Base-by-base conservation (phyloP, 1,284 basidiomycete species). In the Marasmius fiardii region DNA sequence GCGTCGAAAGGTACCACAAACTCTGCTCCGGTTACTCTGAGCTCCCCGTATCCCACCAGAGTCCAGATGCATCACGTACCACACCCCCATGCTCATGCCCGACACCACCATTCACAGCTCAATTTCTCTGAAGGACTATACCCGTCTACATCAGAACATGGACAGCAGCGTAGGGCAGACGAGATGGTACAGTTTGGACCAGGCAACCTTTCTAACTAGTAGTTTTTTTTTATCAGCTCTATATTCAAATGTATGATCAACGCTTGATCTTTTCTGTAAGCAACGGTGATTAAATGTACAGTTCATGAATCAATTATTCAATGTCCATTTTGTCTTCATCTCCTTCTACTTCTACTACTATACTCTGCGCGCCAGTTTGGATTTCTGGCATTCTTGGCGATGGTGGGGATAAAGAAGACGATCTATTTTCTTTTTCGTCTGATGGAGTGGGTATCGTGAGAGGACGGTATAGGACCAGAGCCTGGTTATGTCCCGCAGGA, bases 71-170 rank as follows among this genome's bases (percentile, higher is more conserved):
- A 89, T 63, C 87, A 89, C 60, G 85, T 89, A 49, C 85, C 87
- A 0, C 87, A 88, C 61, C 86, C 87, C 1, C 86, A 89, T 57
- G 85, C 86, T 0, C 86, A 90, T 62, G 82, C 86, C 0, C 77
- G 85, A 28, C 83, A 86, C 60, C 86, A 84, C 58, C 79, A 81
- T 56, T 73, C 71, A 1, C 70, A 73, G 59, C 58, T 82, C 53
- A 77, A 77, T 63, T 73, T 77, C 55, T 58, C 74, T 14, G 76
- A 79, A 60, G 68, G 72, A 35, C 68, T 81, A 45, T 82, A 81
- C 50, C 59, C 60, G 55, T 63, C 63, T 63, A n/a, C 39, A 64
- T 53, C 57, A 50, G 64, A 43, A 64, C 63, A 52, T 58, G 77
- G 80, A 49, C 68, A 76, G 59, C 76, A 75, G 58, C 62, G 73